Evolutionary conservation across 345 rosid species (phyloP).

Genomic region (Linum tenue): DNA sequence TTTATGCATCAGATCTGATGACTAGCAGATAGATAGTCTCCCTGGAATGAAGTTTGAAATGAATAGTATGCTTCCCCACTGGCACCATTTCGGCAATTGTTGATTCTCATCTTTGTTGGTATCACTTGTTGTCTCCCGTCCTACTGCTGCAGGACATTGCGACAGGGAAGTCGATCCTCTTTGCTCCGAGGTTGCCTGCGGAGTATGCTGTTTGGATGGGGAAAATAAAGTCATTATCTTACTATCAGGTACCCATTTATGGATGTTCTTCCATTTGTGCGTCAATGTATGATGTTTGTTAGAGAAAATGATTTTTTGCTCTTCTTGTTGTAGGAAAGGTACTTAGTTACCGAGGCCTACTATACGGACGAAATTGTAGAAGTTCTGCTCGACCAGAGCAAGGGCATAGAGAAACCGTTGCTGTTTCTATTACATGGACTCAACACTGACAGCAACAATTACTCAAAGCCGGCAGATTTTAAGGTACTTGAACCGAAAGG

Average conservation of each 20-base stretch:
- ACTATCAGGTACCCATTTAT: conserved; percentile 47
- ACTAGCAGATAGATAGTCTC: background rate
- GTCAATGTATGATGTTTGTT: conserved; percentile 9
- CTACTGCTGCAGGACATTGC: conserved; percentile 50
- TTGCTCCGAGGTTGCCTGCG: conserved; percentile 68
- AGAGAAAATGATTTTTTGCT: conserved; percentile 8
- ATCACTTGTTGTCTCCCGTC: background rate
- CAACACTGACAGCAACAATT: conserved; percentile 76
- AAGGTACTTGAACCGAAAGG: conserved; percentile 37
- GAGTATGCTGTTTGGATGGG: conserved; percentile 94
- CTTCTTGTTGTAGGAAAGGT: conserved; percentile 48
- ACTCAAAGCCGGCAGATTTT: conserved; percentile 74
- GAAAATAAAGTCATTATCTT: conserved; percentile 53
- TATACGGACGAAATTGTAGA: conserved; percentile 61
- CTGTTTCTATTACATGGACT: conserved; percentile 77
- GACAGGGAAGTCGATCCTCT: conserved; percentile 70
- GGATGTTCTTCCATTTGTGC: conserved; percentile 1
- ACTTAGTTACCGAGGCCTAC: conserved; percentile 56
- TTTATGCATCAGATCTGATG: background rate
- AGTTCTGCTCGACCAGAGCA: conserved; percentile 41
- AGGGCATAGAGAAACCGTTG: conserved; percentile 49
- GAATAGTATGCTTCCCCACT: background rate
- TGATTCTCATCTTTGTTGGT: background rate
- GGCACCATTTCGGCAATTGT: background rate
- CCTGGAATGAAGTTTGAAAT: background rate